A percentile compares a stretch with the other conserved stretches of the same genome.
These are phyloP conservation scores for Naganishia vishniacii DNA, from an alignment of 768 basidiomycete species.

Conservation along the genomic window DNA sequence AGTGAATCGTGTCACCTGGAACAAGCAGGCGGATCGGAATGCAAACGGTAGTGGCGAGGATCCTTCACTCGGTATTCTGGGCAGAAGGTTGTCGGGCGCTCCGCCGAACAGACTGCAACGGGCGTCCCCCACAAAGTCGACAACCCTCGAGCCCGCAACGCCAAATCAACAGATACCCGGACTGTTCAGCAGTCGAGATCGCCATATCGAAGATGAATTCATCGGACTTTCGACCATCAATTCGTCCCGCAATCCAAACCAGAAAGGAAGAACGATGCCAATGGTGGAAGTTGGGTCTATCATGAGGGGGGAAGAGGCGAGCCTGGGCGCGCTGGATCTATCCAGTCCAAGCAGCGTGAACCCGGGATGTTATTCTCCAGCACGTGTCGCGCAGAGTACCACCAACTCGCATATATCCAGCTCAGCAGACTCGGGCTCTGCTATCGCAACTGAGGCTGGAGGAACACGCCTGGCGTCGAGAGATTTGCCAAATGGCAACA, in stretches of 20 bases:
- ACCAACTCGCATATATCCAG: neutral
- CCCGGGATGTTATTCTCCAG: neutral
- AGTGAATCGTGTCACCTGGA: slow-evolving; percentile 8
- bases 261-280: neutral
- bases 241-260: neutral
- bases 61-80: neutral
- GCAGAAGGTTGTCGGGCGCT: neutral
- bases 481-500: neutral
- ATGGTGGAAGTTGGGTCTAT: slow-evolving; percentile 5
- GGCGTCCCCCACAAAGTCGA: neutral
- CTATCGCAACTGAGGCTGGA: neutral
- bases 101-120: slow-evolving; percentile 3
- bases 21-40: neutral
- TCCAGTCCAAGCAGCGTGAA: neutral
- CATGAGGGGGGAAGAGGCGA: neutral
- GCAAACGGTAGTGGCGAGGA: neutral
- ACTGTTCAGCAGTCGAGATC: slow-evolving; percentile 5
- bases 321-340: neutral
- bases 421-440: neutral
- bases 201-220: slow-evolving; percentile 11
- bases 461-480: neutral
- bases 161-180: neutral
- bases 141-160: neutral
- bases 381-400: neutral
- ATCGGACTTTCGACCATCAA: slow-evolving; percentile 8